Percentiles rank a stretch among this genome's conserved stretches.
Conservation (phyloP, 306 rosid species). For the Vachellia collinsii region DNA sequence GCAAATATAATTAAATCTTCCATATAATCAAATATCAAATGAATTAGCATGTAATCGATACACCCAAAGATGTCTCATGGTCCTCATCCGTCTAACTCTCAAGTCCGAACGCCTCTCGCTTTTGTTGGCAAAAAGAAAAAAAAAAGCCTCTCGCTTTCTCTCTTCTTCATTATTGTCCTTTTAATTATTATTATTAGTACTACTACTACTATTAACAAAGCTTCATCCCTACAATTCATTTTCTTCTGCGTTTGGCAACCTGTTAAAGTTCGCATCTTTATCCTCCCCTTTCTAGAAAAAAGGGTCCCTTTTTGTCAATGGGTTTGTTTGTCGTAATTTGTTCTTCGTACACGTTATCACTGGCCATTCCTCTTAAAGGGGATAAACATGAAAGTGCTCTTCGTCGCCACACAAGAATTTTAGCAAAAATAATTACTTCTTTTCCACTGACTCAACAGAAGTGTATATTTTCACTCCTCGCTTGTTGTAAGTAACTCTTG, state of each 20-base stretch:
- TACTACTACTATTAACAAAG: too few species aligned
- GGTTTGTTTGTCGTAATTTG: neutral
- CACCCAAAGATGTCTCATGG: neutral
- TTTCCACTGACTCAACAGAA: constrained; percentile 12
- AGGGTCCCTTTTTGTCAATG: neutral
- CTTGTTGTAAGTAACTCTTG: neutral
- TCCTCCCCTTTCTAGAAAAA: neutral
- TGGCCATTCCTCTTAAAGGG: neutral
- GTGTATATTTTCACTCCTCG: constrained; percentile 26
- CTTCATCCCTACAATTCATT: neutral
- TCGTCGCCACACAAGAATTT: neutral
- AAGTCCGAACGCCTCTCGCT: neutral
- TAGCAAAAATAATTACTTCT: constrained; percentile 24
- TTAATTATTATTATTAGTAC: neutral
- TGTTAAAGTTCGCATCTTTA: neutral
- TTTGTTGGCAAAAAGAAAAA: too few species aligned
- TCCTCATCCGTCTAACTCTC: neutral
- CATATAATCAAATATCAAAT: neutral
- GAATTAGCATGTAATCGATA: neutral
- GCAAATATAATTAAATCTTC: neutral
- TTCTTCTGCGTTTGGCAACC: neutral
- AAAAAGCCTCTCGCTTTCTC: neutral
- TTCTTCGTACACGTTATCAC: neutral
- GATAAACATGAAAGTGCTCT: constrained; percentile 3
- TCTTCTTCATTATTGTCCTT: neutral